phyloP scores from a whole-genome alignment of 2,329 filamentous ascomycete genomes.

The Penicillium corylophilum region DNA sequence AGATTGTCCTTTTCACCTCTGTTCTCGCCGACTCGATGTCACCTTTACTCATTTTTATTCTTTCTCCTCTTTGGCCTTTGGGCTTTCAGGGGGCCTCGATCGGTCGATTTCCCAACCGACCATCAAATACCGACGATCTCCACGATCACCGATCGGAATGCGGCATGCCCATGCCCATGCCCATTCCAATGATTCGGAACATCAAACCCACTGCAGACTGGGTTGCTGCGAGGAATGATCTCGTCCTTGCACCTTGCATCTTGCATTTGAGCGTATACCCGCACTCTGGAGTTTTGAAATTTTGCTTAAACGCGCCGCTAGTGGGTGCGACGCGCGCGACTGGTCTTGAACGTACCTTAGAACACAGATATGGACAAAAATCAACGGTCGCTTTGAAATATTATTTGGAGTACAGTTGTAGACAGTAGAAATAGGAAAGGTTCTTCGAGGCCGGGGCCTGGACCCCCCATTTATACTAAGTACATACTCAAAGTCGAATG shows the following conservation, averaged over 20 bases:
- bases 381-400: neutral
- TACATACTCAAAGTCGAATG: neutral
- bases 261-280: neutral
- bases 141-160: neutral
- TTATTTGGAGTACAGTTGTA: neutral
- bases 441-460: neutral
- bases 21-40: conserved; percentile 15
- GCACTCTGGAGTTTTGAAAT: neutral
- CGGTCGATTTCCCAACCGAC: neutral
- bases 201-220: neutral
- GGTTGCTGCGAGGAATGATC: neutral
- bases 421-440: neutral
- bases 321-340: neutral
- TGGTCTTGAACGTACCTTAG: neutral
- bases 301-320: neutral
- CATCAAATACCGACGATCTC: neutral
- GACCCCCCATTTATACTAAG: neutral
- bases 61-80: neutral
- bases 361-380: neutral
- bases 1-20: conserved; percentile 14
- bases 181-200: too few relatives aligned
- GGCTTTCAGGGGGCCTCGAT: neutral
- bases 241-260: neutral
- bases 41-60: neutral
- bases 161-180: neutral